phyloP scores from a whole-genome alignment of 495 filamentous ascomycete species.

The Penicillium soppii region DNA sequence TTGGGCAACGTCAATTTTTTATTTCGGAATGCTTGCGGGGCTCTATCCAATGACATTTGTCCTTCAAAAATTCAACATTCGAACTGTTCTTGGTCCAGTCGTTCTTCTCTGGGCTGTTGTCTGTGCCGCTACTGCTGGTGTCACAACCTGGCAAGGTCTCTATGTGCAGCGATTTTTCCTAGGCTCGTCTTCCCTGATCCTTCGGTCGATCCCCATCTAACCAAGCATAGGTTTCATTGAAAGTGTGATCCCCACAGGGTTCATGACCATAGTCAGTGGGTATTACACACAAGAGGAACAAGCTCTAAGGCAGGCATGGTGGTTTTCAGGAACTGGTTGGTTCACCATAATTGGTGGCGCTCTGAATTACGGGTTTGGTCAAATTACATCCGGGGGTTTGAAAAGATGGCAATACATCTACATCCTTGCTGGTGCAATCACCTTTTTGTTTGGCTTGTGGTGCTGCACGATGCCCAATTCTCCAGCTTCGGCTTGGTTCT shows the following conservation, averaged over 20 bases:
- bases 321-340: conserved; percentile 65
- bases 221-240: conserved; percentile 56
- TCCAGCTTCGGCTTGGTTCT: conserved; percentile 53
- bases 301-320: conserved; percentile 64
- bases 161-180: conserved; percentile 71
- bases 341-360: conserved; percentile 68
- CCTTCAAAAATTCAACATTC: conserved; percentile 63
- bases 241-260: conserved; percentile 64
- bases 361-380: conserved; percentile 69
- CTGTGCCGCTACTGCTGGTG: conserved; percentile 67
- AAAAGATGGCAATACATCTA: conserved; percentile 70
- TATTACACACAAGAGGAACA: conserved; percentile 72
- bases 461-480: conserved; percentile 59
- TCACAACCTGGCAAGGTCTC: conserved; percentile 62
- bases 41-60: conserved; percentile 70
- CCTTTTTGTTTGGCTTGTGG: conserved; percentile 62
- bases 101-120: conserved; percentile 67
- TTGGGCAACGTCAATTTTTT: conserved; percentile 78
- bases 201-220: neutral
- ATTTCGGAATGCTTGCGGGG: conserved; percentile 75
- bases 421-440: conserved; percentile 61
- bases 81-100: conserved; percentile 59
- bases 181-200: conserved; percentile 18
- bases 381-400: conserved; percentile 55
- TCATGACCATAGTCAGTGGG: conserved; percentile 63